A percentile compares a stretch with the other conserved stretches of the same genome.
Conservation (phyloP, 192 early-diverging fungal genomes). For the Entophlyctis luteolus region DNA sequence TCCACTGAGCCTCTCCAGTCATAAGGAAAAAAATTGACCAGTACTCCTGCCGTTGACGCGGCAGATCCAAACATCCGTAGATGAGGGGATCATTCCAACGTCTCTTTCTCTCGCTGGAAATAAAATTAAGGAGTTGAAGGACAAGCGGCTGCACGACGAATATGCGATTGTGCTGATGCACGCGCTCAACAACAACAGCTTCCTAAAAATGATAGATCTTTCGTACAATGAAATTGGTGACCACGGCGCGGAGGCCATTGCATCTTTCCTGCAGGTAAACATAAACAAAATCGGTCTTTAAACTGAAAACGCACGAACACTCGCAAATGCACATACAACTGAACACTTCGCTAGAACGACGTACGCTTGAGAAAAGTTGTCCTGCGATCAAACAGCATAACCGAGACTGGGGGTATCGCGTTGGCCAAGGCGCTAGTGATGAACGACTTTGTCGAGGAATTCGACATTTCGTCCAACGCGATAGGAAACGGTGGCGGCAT, state of each 20-base stretch:
- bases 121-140: slow-evolving; percentile 19
- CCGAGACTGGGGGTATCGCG: slow-evolving; percentile 23
- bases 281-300: background rate
- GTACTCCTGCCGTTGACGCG: background rate
- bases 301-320: background rate
- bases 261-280: slow-evolving; percentile 40
- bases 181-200: slow-evolving; percentile 29
- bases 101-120: slow-evolving; percentile 32
- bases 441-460: slow-evolving; percentile 30
- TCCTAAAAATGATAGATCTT: slow-evolving; percentile 40
- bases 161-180: slow-evolving; percentile 33
- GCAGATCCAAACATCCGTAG: slow-evolving; percentile 7
- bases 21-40: background rate
- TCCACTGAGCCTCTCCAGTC: background rate
- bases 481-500: slow-evolving; percentile 42
- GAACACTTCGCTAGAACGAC: slow-evolving; percentile 31
- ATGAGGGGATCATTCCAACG: slow-evolving; percentile 25
- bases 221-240: slow-evolving; percentile 49
- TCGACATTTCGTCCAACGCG: slow-evolving; percentile 38
- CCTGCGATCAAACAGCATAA: slow-evolving; percentile 40
- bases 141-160: slow-evolving; percentile 31
- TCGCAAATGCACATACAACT: background rate
- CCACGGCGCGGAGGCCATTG: slow-evolving; percentile 36
- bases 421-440: slow-evolving; percentile 35
- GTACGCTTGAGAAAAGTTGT: slow-evolving; percentile 29